phyloP scores from a whole-genome alignment of 306 rosid species.

The Citrullus colocynthis region DNA sequence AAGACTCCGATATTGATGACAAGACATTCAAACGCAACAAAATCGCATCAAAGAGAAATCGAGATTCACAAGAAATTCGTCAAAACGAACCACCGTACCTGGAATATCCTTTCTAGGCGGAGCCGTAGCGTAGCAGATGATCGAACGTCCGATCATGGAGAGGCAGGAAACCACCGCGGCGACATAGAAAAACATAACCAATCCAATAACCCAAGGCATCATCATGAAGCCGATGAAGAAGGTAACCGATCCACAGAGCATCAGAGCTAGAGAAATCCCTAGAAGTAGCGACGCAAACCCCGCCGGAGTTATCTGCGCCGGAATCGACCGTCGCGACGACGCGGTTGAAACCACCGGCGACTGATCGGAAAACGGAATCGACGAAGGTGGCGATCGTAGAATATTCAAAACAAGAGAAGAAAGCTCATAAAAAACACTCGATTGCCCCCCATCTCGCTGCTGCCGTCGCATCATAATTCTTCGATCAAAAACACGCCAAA shows the following conservation, averaged over 20 bases:
- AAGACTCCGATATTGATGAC: background rate
- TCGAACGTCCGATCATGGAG: conserved; percentile 52
- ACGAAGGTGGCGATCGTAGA: conserved; percentile 47
- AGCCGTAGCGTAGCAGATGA: conserved; percentile 42
- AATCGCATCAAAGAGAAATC: background rate
- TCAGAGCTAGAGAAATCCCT: conserved; percentile 73
- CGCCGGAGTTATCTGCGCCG: conserved; percentile 11
- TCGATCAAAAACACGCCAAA: background rate
- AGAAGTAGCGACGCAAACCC: conserved; percentile 72
- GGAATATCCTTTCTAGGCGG: conserved; percentile 15
- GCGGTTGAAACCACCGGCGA: background rate
- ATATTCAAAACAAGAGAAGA: conserved; percentile 57
- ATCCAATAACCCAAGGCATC: conserved; percentile 92
- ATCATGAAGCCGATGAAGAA: conserved; percentile 76
- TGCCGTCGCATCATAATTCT: conserved; percentile 38
- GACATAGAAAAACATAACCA: conserved; percentile 60
- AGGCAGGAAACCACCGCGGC: conserved; percentile 56
- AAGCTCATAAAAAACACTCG: conserved; percentile 52
- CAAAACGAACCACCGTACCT: conserved; percentile 7
- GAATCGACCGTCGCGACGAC: background rate
- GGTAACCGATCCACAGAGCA: conserved; percentile 91
- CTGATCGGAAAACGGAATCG: conserved; percentile 18
- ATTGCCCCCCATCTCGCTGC: conserved; percentile 37
- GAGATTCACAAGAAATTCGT: background rate
- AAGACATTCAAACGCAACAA: background rate